Conservation (phyloP, 768 basidiomycete genomes). For the Dioszegia hungarica region DNA sequence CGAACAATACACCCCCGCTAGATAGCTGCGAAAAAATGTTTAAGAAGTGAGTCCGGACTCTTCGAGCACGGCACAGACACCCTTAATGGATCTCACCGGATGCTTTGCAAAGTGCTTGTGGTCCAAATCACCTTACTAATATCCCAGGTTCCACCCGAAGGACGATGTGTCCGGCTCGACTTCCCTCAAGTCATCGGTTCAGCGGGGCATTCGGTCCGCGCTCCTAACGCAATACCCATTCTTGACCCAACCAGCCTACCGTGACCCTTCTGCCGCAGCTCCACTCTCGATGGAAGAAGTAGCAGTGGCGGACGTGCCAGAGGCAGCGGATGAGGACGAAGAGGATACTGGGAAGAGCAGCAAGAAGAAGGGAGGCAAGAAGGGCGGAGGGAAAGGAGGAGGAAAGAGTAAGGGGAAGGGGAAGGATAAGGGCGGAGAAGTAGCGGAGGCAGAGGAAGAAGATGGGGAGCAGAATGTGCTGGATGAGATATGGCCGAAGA, state of each 20-base stretch:
- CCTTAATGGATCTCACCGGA: no score
- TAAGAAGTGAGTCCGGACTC: conserved; percentile 44
- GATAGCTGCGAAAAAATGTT: conserved; percentile 40
- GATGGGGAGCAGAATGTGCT: conserved; percentile 25
- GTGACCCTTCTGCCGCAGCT: conserved; percentile 49
- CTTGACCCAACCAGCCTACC: conserved; percentile 41
- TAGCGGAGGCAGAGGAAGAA: conserved; percentile 23
- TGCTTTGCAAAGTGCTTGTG: neutral
- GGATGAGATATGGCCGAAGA: conserved; percentile 97
- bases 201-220: conserved; percentile 74
- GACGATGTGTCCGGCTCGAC: conserved; percentile 85
- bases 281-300: conserved; percentile 3
- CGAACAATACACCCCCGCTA: neutral
- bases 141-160: conserved; percentile 52
- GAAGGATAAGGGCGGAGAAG: conserved; percentile 16
- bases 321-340: conserved; percentile 16
- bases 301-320: neutral
- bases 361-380: conserved; percentile 17
- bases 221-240: conserved; percentile 70
- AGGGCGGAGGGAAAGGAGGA: conserved; percentile 19
- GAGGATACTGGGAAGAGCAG: conserved; percentile 16
- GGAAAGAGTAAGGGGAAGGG: conserved; percentile 8
- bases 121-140: neutral
- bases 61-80: no score
- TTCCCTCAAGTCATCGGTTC: conserved; percentile 86